Evolutionary conservation across 305 asterid genomes (phyloP), one percentile per base, ranked within the genome.

Genomic region (Euphrasia arctica): DNA sequence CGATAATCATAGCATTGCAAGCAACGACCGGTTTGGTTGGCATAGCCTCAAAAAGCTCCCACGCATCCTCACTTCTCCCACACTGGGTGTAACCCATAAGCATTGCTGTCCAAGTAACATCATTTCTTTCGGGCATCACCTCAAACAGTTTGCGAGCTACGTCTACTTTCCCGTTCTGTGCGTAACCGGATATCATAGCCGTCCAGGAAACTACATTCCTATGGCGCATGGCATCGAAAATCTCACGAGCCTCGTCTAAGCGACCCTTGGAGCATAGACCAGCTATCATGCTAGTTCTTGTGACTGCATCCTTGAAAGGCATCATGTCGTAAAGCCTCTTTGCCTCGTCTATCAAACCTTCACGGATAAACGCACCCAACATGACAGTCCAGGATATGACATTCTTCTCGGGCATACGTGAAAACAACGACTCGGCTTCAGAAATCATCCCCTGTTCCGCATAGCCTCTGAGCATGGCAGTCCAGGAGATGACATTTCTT

Each of bases 31-130:
- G 51, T 60, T 75, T 77, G 9, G 57, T 49, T 28, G 82, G 85
- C 95, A 85, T 83, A 36, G 72, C 78, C 54, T 71, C 54, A 68
- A 79, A 87, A 67, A 87, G 83, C 72, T 81, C 75, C 75, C 79
- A 77, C 0, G 91, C 95, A 56, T 80, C 91, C 8, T 74, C 77
- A 34, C 66, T 74, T 79, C 95, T 82, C 67, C 83, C 91, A 62
- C 79, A 69, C n/a, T 82, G 83, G 45, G 78, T 61, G 72, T 87
- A 87, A 51, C 90, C 95, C 84, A 64, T 80, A 60, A 87, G 75
- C 88, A 84, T 86, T 12, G 87, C 85, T 2, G 83, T 80, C 95
- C 90, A 86, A 54, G 90, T 82, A 50, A 86, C 89, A 67, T 86
- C 90, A 41, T 86, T 86, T 62, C 60, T 84, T 68, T 79, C 86